phyloP scores from a whole-genome alignment of 2,329 filamentous ascomycete genomes.

The Apiospora marii region DNA sequence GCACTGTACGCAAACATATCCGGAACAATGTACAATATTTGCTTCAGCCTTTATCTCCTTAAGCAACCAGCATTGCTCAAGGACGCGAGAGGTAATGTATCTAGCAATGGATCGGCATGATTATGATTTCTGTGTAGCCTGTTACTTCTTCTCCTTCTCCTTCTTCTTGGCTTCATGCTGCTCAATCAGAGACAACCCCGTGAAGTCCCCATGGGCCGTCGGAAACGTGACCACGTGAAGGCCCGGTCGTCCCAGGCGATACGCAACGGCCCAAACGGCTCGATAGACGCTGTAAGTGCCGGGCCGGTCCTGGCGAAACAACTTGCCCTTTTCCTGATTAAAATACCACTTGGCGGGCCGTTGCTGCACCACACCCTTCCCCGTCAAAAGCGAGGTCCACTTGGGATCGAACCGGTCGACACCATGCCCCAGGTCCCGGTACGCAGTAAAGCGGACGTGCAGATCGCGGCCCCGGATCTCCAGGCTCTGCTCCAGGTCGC shows the following conservation, averaged over 20 bases:
- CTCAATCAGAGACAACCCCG: background rate
- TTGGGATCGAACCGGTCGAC: background rate
- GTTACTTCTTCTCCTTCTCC: too few relatives aligned
- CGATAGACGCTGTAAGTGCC: background rate
- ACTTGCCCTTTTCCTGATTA: too few relatives aligned
- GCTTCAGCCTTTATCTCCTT: too few relatives aligned
- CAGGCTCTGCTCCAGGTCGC: background rate
- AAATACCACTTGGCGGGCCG: background rate
- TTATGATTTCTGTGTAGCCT: too few relatives aligned
- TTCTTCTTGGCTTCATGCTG: too few relatives aligned
- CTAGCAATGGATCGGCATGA: too few relatives aligned
- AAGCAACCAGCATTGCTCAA: too few relatives aligned
- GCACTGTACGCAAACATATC: too few relatives aligned
- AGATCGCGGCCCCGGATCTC: background rate
- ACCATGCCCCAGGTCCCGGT: background rate
- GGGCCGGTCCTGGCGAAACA: background rate
- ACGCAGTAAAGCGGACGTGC: background rate
- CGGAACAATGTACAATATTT: too few relatives aligned
- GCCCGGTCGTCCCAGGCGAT: background rate
- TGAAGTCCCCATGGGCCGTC: background rate
- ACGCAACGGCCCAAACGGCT: background rate
- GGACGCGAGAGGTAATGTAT: too few relatives aligned
- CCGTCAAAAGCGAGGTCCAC: background rate
- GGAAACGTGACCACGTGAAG: background rate
- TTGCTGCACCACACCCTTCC: background rate